Percentiles rank a stretch among this genome's conserved stretches.
These are phyloP conservation scores for Neckera pumila DNA, from an alignment of 225 moss, liverwort and hornwort genomes.

Conservation along the genomic window DNA sequence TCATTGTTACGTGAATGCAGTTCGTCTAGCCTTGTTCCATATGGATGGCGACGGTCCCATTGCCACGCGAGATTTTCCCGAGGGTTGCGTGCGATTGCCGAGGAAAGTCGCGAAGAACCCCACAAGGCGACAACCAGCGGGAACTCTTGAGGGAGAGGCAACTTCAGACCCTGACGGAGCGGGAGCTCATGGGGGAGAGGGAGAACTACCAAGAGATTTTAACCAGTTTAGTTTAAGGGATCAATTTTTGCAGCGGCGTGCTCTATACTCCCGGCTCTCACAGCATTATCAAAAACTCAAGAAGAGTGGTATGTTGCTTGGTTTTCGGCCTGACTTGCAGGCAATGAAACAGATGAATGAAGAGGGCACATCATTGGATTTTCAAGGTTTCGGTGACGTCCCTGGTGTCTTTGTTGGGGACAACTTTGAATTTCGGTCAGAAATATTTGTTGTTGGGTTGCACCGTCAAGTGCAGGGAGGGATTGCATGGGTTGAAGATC, in stretches of 20 bases:
- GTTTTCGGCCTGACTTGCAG: background rate
- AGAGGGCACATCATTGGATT: rapidly evolving
- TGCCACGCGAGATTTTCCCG: background rate
- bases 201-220: background rate
- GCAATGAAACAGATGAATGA: constrained; percentile 3
- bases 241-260: background rate
- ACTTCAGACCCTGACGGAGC: background rate
- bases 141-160: background rate
- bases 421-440: background rate
- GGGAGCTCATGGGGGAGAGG: background rate
- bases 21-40: background rate
- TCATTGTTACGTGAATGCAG: background rate
- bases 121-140: background rate
- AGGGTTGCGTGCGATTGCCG: background rate
- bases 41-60: background rate
- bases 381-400: background rate
- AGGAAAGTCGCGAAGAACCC: background rate
- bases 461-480: constrained; percentile 19
- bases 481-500: background rate
- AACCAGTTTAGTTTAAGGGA: background rate
- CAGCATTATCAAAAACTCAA: background rate
- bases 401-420: constrained; percentile 20
- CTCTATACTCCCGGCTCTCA: background rate
- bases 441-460: background rate
- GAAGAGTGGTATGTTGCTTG: background rate